phyloP scores from a whole-genome alignment of 176 grass and related monocot genomes.

The Raddia guianensis region DNA sequence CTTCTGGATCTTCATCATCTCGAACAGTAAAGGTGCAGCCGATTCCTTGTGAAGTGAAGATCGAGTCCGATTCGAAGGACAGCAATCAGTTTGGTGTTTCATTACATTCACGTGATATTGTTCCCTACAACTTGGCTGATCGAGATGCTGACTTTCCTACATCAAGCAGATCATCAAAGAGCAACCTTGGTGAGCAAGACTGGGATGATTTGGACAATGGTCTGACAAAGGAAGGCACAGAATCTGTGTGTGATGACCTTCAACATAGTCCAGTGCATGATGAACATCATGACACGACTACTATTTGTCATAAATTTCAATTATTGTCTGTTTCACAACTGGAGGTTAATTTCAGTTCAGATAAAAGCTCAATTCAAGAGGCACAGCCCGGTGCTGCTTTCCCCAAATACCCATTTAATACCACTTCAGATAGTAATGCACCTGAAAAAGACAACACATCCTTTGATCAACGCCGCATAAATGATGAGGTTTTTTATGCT shows the following conservation, averaged over 20 bases:
- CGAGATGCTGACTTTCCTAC: slow-evolving; percentile 27
- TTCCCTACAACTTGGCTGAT: slow-evolving; percentile 24
- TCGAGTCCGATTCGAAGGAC: slow-evolving; percentile 9
- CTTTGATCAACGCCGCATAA: background rate
- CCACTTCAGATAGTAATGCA: slow-evolving; percentile 13
- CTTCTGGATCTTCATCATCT: slow-evolving; percentile 4
- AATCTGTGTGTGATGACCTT: slow-evolving; percentile 18
- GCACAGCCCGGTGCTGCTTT: slow-evolving; percentile 13
- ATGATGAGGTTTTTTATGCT: slow-evolving; percentile 48
- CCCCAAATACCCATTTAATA: background rate
- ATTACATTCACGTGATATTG: slow-evolving; percentile 9
- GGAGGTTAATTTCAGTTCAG: slow-evolving; percentile 29
- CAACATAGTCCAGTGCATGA: slow-evolving; percentile 3
- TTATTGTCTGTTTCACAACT: slow-evolving; percentile 25
- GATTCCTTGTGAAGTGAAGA: slow-evolving; percentile 3
- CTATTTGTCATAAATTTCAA: slow-evolving; percentile 37
- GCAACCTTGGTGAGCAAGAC: slow-evolving; percentile 34
- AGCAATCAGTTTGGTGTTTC: slow-evolving; percentile 29
- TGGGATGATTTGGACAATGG: slow-evolving; percentile 45
- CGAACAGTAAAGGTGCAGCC: slow-evolving; percentile 23
- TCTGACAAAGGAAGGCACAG: slow-evolving; percentile 24
- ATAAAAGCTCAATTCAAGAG: slow-evolving; percentile 16
- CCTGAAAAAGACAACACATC: slow-evolving; percentile 18
- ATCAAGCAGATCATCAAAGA: slow-evolving; percentile 38
- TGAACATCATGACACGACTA: slow-evolving; percentile 20